Base-by-base conservation (phyloP, 306 rosid genomes). In the Sphenostylis stenocarpa region DNA sequence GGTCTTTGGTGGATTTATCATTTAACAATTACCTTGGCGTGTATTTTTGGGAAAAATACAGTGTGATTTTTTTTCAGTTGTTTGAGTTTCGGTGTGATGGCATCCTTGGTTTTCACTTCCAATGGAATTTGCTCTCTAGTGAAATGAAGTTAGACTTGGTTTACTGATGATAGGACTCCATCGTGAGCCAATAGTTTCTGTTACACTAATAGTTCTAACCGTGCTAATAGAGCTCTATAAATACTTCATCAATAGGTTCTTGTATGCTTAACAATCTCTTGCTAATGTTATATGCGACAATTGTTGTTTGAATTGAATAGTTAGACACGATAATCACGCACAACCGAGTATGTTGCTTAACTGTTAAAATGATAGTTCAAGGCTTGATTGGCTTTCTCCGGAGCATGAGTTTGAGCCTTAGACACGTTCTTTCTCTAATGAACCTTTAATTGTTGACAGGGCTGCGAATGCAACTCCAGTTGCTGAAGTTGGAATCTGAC, bases 381-480 rank as follows among this genome's bases (percentile, higher is more conserved):
- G 16, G 65, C 17, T 24, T 78, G 33, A 72, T 67, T 5, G 23
- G 24, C 13, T 39, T 73, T 70, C 48, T 38, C n/a, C 36, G 41
- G 36, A 57, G 66, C 57, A 19, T 38, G 51, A 31, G 39, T 6
- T 47, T 47, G 31, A 57, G 8, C 14, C 12, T 26, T 10, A 17
- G 28, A 55, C 15, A 24, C 31, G 12, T 81, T 66, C 49, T 72
- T 70, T 67, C 61, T 66, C 49, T 76, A 15, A 70, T 45, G 19
- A 52, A 13, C 33, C 10, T 63, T 58, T 43, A 26, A 39, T 49
- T 84, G 65, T 64, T 80, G 39, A 28, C 75, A 96, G 99, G 96
- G 71, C 99, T 96, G 70, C 89, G 97, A 72, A 86, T 89, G 93
- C 99, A 96, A 85, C 98, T 96, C 86, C 87, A 89, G 87, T 80